Evolutionary conservation across 805 yeast genomes (phyloP).

Genomic region (Jamesozyma hellenica): DNA sequence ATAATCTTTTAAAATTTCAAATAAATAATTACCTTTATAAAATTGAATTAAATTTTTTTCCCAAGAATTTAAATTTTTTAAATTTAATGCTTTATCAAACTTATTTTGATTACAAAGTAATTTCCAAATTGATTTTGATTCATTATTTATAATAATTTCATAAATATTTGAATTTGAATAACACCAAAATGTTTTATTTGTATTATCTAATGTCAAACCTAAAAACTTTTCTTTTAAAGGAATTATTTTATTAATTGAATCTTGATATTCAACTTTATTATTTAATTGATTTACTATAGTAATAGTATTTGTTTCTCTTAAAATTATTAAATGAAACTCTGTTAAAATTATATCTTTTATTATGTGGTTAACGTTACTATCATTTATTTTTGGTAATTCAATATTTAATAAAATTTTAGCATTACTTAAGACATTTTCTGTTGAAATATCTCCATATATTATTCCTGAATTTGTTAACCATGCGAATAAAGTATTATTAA

Average conservation of each 20-base stretch:
- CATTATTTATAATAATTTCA: constrained; percentile 64
- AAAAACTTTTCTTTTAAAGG: constrained; percentile 30
- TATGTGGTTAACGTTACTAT: constrained; percentile 9
- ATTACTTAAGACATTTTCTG: constrained; percentile 14
- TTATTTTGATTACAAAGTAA: constrained; percentile 40
- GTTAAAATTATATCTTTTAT: constrained; percentile 38
- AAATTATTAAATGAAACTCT: constrained; percentile 42
- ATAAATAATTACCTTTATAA: constrained; percentile 44
- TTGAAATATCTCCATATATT: constrained; percentile 31
- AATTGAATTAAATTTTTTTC: constrained; percentile 42
- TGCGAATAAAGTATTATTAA: constrained; percentile 29
- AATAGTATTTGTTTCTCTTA: constrained; percentile 36
- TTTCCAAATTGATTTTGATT: constrained; percentile 67
- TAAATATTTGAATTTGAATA: constrained; percentile 50
- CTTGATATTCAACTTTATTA: constrained; percentile 37
- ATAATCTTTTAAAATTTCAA: constrained; percentile 26
- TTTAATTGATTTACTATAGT: constrained; percentile 43
- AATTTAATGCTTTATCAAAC: constrained; percentile 56
- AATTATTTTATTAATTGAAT: constrained; percentile 26
- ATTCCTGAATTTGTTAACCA: constrained; percentile 42
- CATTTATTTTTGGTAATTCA: constrained; percentile 29
- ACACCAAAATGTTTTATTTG: constrained; percentile 56
- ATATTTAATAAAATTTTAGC: constrained; percentile 33
- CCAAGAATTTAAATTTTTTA: constrained; percentile 28
- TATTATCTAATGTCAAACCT: constrained; percentile 46